Evolutionary conservation across 1,139 yeast species (phyloP).

Genomic region (Kurtzmaniella natalensis): DNA sequence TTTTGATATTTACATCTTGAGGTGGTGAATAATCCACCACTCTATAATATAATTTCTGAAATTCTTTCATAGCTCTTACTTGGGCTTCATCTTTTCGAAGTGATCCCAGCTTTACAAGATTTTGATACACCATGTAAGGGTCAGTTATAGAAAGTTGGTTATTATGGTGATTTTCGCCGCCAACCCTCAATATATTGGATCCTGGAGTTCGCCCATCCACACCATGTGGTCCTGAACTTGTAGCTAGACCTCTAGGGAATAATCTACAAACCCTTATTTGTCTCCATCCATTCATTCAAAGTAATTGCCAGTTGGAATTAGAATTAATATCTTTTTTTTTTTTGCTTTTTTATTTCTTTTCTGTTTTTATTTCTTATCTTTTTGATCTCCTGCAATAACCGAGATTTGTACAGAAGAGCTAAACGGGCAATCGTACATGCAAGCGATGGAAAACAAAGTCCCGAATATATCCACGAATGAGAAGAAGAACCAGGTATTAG

Average conservation of each 20-base stretch:
- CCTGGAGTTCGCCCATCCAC: slow-evolving; percentile 36
- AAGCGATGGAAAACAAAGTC: too few species aligned
- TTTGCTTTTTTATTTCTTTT: too few species aligned
- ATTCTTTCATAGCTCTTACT: slow-evolving; percentile 58
- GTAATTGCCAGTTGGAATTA: too few species aligned
- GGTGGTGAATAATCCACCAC: slow-evolving; percentile 61
- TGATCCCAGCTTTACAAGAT: slow-evolving; percentile 47
- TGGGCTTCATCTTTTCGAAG: slow-evolving; percentile 55
- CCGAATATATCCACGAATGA: too few species aligned
- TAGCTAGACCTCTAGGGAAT: background rate
- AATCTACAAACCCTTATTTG: too few species aligned
- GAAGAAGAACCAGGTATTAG: too few species aligned
- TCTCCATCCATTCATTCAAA: too few species aligned
- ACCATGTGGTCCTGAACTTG: slow-evolving; percentile 31
- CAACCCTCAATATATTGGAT: background rate
- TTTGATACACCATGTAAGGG: slow-evolving; percentile 56
- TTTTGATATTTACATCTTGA: slow-evolving; percentile 42
- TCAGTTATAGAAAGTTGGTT: slow-evolving; percentile 49
- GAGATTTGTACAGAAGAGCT: too few species aligned
- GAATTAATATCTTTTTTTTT: too few species aligned
- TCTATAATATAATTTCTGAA: slow-evolving; percentile 57
- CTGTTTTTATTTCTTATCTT: too few species aligned
- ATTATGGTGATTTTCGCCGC: background rate
- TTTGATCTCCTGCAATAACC: too few species aligned
- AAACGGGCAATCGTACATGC: too few species aligned